Percentiles rank a stretch among this genome's conserved stretches.
Conservation (phyloP, 352 stramenopile species). For the Chrysophaeum taylorii region DNA sequence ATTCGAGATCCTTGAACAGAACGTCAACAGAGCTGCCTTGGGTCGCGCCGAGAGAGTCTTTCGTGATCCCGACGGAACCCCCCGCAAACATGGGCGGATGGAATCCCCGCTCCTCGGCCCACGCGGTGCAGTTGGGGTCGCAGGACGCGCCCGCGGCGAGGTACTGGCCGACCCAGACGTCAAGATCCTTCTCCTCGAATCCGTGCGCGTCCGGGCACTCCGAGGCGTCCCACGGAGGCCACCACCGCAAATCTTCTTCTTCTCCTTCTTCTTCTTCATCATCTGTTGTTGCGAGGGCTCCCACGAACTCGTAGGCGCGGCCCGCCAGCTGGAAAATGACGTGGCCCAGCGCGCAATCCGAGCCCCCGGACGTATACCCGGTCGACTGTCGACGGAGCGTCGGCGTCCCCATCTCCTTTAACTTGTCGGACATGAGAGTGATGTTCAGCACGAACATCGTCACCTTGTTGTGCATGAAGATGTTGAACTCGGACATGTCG, state of each 20-base stretch:
- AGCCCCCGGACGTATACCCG: not conserved
- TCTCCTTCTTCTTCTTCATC: too few relatives aligned
- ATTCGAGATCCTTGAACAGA: not conserved
- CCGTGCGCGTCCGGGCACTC: not conserved
- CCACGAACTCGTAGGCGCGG: not conserved
- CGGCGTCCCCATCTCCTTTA: not conserved
- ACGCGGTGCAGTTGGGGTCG: not conserved
- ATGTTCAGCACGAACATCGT: not conserved
- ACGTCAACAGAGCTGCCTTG: not conserved
- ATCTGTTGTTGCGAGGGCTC: not conserved
- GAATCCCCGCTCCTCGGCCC: not conserved
- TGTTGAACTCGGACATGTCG: not conserved
- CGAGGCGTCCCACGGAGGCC: not conserved
- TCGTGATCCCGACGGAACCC: not conserved
- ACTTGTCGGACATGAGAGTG: not conserved
- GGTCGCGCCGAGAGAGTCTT: too few relatives aligned
- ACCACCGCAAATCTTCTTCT: too few relatives aligned
- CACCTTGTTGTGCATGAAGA: not conserved
- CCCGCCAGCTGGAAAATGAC: not conserved
- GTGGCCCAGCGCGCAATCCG: not conserved
- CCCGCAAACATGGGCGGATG: not conserved
- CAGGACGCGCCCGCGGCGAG: too few relatives aligned
- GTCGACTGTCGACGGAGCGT: not conserved
- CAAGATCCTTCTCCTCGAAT: not conserved
- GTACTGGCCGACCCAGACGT: not conserved